Conservation (phyloP, 768 basidiomycete species). For the Boletellus ananas region DNA sequence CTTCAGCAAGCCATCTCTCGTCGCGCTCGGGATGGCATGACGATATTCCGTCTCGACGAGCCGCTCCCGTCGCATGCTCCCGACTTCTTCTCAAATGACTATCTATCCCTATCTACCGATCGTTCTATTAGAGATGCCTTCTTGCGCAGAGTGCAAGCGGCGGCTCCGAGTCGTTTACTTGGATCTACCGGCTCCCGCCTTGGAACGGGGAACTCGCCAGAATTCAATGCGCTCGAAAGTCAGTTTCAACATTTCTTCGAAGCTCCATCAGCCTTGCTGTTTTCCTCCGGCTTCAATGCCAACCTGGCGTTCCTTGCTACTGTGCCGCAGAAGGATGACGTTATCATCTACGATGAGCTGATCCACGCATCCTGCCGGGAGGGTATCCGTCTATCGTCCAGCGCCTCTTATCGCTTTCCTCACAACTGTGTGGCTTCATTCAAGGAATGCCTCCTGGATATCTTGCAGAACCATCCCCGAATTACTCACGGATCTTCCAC, state of each 20-base stretch:
- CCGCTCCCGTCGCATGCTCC: slow-evolving; percentile 20
- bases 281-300: slow-evolving; percentile 53
- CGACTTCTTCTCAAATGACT: slow-evolving; percentile 49
- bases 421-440: slow-evolving; percentile 46
- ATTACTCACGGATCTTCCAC: slow-evolving; percentile 25
- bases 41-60: slow-evolving; percentile 10
- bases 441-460: slow-evolving; percentile 22
- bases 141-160: slow-evolving; percentile 30
- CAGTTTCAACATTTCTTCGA: slow-evolving; percentile 14
- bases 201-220: slow-evolving; percentile 36
- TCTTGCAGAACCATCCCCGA: slow-evolving; percentile 22
- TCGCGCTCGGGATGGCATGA: slow-evolving; percentile 7
- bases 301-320: slow-evolving; percentile 47
- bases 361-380: slow-evolving; percentile 52
- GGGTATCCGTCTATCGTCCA: slow-evolving; percentile 41
- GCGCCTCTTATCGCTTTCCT: slow-evolving; percentile 32
- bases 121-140: slow-evolving; percentile 25
- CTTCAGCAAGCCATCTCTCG: slow-evolving; percentile 14
- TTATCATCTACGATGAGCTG: slow-evolving; percentile 49
- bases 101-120: slow-evolving; percentile 43
- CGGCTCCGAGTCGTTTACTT: slow-evolving; percentile 25
- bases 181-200: slow-evolving; percentile 52
- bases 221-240: slow-evolving; percentile 12
- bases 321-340: slow-evolving; percentile 44
- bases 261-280: slow-evolving; percentile 42